Evolutionary conservation across 2,329 filamentous ascomycete species (phyloP).

Genomic region (Penicillium corylophilum): DNA sequence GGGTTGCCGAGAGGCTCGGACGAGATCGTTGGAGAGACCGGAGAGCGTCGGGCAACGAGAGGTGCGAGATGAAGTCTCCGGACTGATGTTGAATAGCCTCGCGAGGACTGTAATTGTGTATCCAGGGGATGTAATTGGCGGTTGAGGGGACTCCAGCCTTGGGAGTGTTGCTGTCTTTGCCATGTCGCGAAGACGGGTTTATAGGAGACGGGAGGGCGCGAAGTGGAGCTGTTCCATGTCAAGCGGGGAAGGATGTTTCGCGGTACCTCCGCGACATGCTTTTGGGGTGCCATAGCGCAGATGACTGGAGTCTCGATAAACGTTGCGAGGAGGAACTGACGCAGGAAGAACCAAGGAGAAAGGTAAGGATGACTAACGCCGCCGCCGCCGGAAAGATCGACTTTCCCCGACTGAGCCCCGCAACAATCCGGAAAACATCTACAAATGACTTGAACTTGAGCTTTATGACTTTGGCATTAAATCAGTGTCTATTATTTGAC

Average conservation of each 20-base stretch:
- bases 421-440: constrained; percentile 12
- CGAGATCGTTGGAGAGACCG: constrained; percentile 15
- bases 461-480: constrained; percentile 5
- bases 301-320: background rate
- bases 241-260: constrained; percentile 44
- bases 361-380: constrained; percentile 13
- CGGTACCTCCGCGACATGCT: constrained; percentile 44
- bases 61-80: constrained; percentile 15
- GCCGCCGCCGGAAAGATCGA: constrained; percentile 13
- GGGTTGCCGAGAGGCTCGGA: constrained; percentile 29
- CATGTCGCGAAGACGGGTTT: constrained; percentile 25
- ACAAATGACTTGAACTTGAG: background rate
- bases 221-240: constrained; percentile 41
- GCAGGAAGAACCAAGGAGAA: constrained; percentile 1
- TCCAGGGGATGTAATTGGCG: constrained; percentile 21
- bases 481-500: constrained; percentile 1
- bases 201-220: constrained; percentile 31
- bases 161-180: constrained; percentile 23
- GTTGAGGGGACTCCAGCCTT: constrained; percentile 22
- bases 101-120: constrained; percentile 12
- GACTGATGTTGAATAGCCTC: constrained; percentile 14
- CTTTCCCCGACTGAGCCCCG: constrained; percentile 7
- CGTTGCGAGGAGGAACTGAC: constrained; percentile 1
- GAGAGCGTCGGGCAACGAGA: constrained; percentile 22
- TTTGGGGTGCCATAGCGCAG: constrained; percentile 41